Conservation (phyloP, 495 filamentous ascomycete species). For the Podospora anserina region DNA sequence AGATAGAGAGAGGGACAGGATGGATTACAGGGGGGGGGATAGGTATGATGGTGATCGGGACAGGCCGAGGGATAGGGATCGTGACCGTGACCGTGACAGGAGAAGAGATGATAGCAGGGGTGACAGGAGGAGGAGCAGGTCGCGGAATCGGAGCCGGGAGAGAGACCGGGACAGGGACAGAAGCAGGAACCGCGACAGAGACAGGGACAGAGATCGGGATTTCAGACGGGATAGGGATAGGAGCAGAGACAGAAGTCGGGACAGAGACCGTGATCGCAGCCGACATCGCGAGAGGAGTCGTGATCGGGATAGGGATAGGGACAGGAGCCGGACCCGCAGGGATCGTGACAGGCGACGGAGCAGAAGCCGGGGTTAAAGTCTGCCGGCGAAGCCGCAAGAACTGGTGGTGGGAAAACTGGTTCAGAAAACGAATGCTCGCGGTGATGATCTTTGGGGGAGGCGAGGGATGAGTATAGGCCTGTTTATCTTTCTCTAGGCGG, state of each 20-base stretch:
- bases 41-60: constrained; percentile 19
- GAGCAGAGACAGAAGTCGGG: constrained; percentile 21
- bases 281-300: constrained; percentile 27
- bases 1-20: constrained; percentile 13
- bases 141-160: constrained; percentile 15
- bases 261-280: no score
- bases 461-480: background rate
- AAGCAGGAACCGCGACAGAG: constrained; percentile 13
- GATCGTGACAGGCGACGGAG: background rate
- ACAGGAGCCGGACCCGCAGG: constrained; percentile 17
- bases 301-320: constrained; percentile 31
- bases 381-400: no score
- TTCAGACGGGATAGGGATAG: constrained; percentile 19
- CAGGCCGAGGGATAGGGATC: constrained; percentile 19
- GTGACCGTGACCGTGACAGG: constrained; percentile 25
- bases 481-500: background rate
- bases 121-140: background rate
- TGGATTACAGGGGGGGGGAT: constrained; percentile 18
- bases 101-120: constrained; percentile 5
- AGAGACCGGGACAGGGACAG: constrained; percentile 17
- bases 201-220: constrained; percentile 18
- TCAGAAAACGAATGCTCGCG: background rate
- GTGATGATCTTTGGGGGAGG: background rate
- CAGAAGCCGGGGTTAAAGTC: background rate
- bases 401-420: no score